Evolutionary conservation across 2,329 filamentous ascomycete genomes (phyloP).

Genomic region (Claviceps capensis): DNA sequence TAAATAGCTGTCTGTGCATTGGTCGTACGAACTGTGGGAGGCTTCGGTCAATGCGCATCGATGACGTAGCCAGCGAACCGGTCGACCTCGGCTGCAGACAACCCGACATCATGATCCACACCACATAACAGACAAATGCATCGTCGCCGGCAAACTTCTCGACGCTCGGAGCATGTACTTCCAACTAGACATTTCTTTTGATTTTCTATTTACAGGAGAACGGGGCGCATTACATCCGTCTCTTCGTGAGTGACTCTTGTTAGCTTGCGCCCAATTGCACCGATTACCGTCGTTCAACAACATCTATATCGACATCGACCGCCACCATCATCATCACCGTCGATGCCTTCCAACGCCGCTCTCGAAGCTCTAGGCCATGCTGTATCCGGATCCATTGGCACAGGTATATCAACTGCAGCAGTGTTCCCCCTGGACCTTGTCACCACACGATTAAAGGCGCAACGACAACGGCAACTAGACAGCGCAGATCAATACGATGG

Average conservation of each 20-base stretch:
- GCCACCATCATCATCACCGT: background rate
- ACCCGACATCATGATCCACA: too few species aligned
- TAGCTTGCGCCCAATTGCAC: too few species aligned
- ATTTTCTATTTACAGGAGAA: too few species aligned
- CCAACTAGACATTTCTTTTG: too few species aligned
- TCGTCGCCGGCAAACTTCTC: too few species aligned
- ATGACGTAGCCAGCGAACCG: background rate
- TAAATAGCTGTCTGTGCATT: too few species aligned
- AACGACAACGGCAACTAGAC: conserved; percentile 38
- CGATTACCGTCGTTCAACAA: too few species aligned
- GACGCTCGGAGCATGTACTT: too few species aligned
- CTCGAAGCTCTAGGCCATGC: conserved; percentile 73
- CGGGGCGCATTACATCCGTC: too few species aligned
- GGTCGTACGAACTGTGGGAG: too few species aligned
- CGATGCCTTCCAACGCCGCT: conserved; percentile 20
- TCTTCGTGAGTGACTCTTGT: too few species aligned
- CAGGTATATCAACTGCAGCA: conserved; percentile 62
- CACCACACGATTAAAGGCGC: conserved; percentile 70
- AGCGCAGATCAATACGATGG: conserved; percentile 42
- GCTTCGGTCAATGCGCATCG: background rate
- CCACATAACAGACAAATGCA: too few species aligned
- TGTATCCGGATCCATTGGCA: conserved; percentile 63
- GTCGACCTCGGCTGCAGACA: background rate
- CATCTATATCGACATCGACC: background rate
- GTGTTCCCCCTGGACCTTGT: conserved; percentile 75